Evolutionary conservation across 225 moss, liverwort and hornwort species (phyloP).

Genomic region (Polytrichum commune): DNA sequence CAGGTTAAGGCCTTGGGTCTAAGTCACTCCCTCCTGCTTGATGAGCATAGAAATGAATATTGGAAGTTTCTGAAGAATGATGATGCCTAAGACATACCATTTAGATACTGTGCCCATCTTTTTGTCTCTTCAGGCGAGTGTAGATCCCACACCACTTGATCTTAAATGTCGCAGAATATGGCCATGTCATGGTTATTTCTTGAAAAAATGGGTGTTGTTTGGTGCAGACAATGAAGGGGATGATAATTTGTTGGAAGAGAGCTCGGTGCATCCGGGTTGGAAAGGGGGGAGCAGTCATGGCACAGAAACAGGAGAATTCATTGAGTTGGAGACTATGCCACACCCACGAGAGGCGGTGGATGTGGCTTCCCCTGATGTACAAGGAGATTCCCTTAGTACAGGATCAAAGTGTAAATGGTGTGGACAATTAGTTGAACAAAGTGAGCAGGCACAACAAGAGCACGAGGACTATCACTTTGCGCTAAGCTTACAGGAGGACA

Average conservation of each 20-base stretch:
- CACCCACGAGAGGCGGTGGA: not conserved
- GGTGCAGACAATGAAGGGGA: conserved; percentile 15
- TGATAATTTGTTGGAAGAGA: conserved; percentile 4
- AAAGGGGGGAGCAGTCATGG: conserved; percentile 1
- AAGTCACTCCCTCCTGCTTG: too few species aligned
- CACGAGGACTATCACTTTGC: conserved; percentile 48
- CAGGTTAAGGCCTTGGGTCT: too few species aligned
- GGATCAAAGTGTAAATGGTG: conserved; percentile 17
- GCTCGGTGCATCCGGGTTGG: not conserved
- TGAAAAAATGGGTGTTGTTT: not conserved
- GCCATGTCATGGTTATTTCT: not conserved
- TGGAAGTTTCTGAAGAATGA: too few species aligned
- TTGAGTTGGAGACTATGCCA: not conserved
- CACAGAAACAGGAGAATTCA: not conserved
- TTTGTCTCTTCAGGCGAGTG: too few species aligned
- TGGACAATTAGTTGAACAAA: conserved; percentile 21
- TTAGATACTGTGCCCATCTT: too few species aligned
- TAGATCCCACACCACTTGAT: not conserved
- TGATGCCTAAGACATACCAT: too few species aligned
- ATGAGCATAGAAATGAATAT: too few species aligned
- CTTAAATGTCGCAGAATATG: not conserved
- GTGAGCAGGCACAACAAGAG: conserved; percentile 25
- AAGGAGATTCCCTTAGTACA: not conserved
- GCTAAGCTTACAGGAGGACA: conserved; percentile 11
- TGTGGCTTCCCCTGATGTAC: not conserved